Conservation (phyloP, 169 alveolate species). For the Fabrea salina region DNA sequence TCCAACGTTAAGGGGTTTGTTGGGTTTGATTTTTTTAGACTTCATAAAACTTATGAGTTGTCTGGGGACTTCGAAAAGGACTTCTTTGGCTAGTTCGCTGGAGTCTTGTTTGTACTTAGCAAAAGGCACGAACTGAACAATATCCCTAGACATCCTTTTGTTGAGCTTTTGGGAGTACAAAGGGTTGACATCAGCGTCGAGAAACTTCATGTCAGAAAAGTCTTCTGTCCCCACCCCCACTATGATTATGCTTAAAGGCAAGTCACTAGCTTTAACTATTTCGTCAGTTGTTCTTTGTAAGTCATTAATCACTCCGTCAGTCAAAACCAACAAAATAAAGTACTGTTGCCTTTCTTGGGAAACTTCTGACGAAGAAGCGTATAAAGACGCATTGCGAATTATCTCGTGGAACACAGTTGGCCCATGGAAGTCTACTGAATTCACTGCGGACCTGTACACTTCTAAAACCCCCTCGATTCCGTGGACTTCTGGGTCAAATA, state of each 20-base stretch:
- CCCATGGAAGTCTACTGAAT: constrained; percentile 59
- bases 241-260: constrained; percentile 66
- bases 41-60: constrained; percentile 69
- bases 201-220: constrained; percentile 38
- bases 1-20: neutral
- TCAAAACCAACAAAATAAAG: constrained; percentile 53
- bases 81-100: constrained; percentile 74
- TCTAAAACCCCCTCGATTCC: constrained; percentile 64
- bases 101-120: constrained; percentile 61
- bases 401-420: constrained; percentile 75
- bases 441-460: constrained; percentile 56
- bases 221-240: constrained; percentile 73
- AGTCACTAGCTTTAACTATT: constrained; percentile 53
- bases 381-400: constrained; percentile 42
- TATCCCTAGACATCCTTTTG: neutral
- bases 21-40: constrained; percentile 11
- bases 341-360: constrained; percentile 61
- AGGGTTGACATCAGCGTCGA: constrained; percentile 56
- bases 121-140: constrained; percentile 84
- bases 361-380: constrained; percentile 51
- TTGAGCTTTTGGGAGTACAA: neutral
- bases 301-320: constrained; percentile 65
- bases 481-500: constrained; percentile 72
- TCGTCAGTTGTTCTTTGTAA: constrained; percentile 53
- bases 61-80: constrained; percentile 81